These are phyloP conservation scores for Heimioporus punctisporus DNA, from an alignment of 1,284 basidiomycete species.

Conservation along the genomic window DNA sequence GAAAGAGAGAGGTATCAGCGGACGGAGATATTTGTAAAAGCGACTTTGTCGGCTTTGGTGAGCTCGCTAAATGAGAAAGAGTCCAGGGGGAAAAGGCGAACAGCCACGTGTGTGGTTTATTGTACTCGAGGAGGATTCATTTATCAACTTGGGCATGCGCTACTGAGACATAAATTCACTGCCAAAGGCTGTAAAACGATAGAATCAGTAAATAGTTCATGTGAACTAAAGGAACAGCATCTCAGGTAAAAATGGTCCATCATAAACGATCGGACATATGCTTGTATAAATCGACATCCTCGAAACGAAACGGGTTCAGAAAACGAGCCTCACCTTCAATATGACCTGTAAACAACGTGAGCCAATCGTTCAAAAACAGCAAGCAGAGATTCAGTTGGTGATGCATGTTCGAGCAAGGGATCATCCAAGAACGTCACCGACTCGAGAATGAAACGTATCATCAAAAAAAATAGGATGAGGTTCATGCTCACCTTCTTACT, in stretches of 20 bases:
- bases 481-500: conserved; percentile 20
- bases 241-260: conserved; percentile 50
- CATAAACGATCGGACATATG: conserved; percentile 59
- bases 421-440: conserved; percentile 67
- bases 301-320: conserved; percentile 2
- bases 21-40: too few relatives aligned
- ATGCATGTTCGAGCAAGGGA: conserved; percentile 82
- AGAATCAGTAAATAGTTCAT: conserved; percentile 8
- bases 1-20: conserved; percentile 8
- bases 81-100: neutral
- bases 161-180: too few relatives aligned
- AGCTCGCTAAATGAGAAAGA: conserved; percentile 14
- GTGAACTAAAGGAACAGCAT: neutral
- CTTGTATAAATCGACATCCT: conserved; percentile 53
- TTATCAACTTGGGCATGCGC: too few relatives aligned
- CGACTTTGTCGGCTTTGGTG: neutral
- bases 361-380: conserved; percentile 9
- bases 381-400: conserved; percentile 64
- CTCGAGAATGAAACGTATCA: conserved; percentile 70
- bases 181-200: too few relatives aligned
- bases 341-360: neutral
- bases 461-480: conserved; percentile 37
- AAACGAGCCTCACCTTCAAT: conserved; percentile 15
- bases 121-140: too few relatives aligned
- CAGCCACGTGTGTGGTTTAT: neutral